Conservation (phyloP, 202 grass and related monocot species). For the Zizania palustris region DNA sequence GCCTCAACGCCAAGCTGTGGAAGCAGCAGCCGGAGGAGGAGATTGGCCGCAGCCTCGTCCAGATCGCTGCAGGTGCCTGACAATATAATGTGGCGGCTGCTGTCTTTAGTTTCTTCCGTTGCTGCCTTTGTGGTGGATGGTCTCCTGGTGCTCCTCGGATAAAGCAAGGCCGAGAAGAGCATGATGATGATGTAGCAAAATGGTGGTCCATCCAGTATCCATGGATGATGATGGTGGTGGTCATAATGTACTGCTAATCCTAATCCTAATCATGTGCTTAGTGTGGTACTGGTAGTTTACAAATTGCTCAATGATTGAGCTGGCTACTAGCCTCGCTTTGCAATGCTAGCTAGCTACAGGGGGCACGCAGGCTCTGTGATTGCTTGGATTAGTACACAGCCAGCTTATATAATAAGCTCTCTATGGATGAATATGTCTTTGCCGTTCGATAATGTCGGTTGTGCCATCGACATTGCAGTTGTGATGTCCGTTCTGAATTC, state of each 20-base stretch:
- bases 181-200: background rate
- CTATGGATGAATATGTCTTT: background rate
- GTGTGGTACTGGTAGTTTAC: background rate
- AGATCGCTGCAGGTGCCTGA: background rate
- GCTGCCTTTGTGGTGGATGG: background rate
- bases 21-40: background rate
- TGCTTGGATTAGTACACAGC: background rate
- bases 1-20: slow-evolving; percentile 57
- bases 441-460: background rate
- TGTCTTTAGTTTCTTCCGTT: background rate
- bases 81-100: background rate
- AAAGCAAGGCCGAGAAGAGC: background rate
- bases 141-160: background rate
- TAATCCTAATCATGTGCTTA: background rate
- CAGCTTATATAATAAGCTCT: background rate
- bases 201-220: background rate
- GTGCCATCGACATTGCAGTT: slow-evolving; percentile 19
- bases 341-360: background rate
- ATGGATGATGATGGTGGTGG: background rate
- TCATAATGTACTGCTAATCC: background rate
- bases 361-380: background rate
- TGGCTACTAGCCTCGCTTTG: background rate
- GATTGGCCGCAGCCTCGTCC: background rate
- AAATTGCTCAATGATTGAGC: background rate
- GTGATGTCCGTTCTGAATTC: background rate